Conservation (phyloP, 2,329 filamentous ascomycete genomes). For the Pestalotiopsis sp. region DNA sequence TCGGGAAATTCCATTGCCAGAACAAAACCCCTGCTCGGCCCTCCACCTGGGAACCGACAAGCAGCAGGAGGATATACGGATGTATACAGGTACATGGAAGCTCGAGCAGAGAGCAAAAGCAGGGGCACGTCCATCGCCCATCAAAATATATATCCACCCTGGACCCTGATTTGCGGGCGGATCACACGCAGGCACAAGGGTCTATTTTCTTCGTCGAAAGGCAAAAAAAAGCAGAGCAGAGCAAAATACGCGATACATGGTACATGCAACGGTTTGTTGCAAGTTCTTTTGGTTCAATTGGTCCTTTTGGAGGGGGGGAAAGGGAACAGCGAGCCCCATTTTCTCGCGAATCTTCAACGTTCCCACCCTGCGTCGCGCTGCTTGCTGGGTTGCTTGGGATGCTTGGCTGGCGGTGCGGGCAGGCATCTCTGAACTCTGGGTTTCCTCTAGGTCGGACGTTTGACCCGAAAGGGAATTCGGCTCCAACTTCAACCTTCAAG, state of each 20-base stretch:
- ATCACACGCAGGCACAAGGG: conserved; percentile 8
- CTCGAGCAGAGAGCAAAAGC: not conserved
- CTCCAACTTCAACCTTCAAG: conserved; percentile 13
- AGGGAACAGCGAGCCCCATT: not conserved
- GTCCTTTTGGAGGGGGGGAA: too few relatives aligned
- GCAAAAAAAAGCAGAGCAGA: not conserved
- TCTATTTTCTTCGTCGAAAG: not conserved
- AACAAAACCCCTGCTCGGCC: not conserved
- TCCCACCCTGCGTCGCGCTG: not conserved
- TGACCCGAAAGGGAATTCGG: conserved; percentile 7
- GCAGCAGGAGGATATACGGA: too few relatives aligned
- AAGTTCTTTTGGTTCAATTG: too few relatives aligned
- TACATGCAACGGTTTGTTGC: too few relatives aligned
- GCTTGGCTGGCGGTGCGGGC: not conserved
- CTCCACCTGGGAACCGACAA: not conserved
- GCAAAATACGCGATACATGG: too few relatives aligned
- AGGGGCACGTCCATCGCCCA: not conserved
- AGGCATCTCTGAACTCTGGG: not conserved
- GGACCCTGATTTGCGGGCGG: conserved; percentile 6
- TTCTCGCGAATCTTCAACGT: not conserved
- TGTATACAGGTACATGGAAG: not conserved
- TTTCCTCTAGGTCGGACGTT: conserved; percentile 4
- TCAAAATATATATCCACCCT: not conserved
- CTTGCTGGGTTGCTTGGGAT: too few relatives aligned
- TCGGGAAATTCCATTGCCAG: not conserved